Conservation (phyloP, 1,284 basidiomycete species). For the Microbotryomycetes sp. region DNA sequence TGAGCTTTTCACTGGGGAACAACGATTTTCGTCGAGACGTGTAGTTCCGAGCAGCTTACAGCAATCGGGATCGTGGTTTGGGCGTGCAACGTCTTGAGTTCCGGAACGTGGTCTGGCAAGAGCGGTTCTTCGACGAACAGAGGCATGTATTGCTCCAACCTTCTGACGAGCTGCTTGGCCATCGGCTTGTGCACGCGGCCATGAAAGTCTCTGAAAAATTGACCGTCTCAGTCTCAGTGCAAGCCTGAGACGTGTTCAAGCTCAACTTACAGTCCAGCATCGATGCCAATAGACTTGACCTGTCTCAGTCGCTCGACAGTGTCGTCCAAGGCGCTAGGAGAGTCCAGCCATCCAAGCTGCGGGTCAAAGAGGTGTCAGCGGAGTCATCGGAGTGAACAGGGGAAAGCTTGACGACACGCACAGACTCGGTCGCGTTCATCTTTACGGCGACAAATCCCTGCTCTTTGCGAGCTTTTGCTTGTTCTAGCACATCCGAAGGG, state of each 20-base stretch:
- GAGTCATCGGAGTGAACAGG: conserved; percentile 43
- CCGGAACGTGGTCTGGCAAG: conserved; percentile 47
- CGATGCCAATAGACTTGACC: conserved; percentile 57
- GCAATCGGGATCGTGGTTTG: conserved; percentile 47
- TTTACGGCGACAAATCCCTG: conserved; percentile 70
- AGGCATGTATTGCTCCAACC: conserved; percentile 58
- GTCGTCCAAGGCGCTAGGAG: conserved; percentile 50
- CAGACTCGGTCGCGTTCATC: conserved; percentile 55
- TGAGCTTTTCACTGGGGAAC: not conserved
- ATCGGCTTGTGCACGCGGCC: conserved; percentile 61
- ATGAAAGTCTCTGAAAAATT: conserved; percentile 42
- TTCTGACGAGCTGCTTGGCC: conserved; percentile 65
- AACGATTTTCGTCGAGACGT: too few relatives aligned
- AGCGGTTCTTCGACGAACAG: conserved; percentile 73
- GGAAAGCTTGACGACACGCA: conserved; percentile 16
- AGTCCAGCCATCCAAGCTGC: conserved; percentile 47
- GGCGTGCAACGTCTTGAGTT: conserved; percentile 45
- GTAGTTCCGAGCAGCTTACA: conserved; percentile 19
- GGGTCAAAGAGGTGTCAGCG: conserved; percentile 37
- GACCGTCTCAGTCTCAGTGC: not conserved
- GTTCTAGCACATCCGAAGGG: conserved; percentile 55
- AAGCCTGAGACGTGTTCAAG: not conserved
- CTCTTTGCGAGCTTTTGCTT: conserved; percentile 55
- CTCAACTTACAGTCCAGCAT: conserved; percentile 46
- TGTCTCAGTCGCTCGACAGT: conserved; percentile 57